Evolutionary conservation across 768 basidiomycete genomes (phyloP).

Genomic region (Lepiota venenata): DNA sequence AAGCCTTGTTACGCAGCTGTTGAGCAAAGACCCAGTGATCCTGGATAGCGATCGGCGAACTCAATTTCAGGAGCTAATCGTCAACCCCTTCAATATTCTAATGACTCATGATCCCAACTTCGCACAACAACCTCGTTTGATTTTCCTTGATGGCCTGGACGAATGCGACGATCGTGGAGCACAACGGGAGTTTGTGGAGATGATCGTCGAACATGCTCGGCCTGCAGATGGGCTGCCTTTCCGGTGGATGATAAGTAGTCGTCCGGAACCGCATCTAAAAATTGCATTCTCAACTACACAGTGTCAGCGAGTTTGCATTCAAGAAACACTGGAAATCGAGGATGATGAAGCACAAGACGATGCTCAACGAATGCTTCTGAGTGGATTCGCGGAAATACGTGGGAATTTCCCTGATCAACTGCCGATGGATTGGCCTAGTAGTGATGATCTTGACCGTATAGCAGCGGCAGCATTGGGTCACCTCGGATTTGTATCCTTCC

Average conservation of each 20-base stretch:
- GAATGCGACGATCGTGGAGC: background rate
- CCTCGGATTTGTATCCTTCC: background rate
- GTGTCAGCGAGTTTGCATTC: background rate
- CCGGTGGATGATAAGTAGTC: background rate
- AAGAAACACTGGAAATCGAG: background rate
- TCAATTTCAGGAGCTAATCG: background rate
- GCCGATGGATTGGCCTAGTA: background rate
- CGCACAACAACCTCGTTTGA: background rate
- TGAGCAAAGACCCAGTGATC: background rate
- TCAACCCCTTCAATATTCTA: background rate
- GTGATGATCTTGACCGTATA: background rate
- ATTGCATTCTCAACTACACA: background rate
- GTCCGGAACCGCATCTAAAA: background rate
- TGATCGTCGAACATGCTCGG: background rate
- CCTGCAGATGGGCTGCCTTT: background rate
- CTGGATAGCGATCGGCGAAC: background rate
- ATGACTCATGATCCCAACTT: background rate
- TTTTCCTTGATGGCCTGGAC: conserved; percentile 1
- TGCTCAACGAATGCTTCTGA: background rate
- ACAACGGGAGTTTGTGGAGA: background rate
- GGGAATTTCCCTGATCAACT: background rate
- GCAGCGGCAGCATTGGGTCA: background rate
- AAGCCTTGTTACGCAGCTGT: background rate
- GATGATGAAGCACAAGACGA: background rate
- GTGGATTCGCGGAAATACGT: background rate